These are phyloP conservation scores for Botrytis fragariae DNA, from an alignment of 2,329 filamentous ascomycete genomes.

Conservation along the genomic window DNA sequence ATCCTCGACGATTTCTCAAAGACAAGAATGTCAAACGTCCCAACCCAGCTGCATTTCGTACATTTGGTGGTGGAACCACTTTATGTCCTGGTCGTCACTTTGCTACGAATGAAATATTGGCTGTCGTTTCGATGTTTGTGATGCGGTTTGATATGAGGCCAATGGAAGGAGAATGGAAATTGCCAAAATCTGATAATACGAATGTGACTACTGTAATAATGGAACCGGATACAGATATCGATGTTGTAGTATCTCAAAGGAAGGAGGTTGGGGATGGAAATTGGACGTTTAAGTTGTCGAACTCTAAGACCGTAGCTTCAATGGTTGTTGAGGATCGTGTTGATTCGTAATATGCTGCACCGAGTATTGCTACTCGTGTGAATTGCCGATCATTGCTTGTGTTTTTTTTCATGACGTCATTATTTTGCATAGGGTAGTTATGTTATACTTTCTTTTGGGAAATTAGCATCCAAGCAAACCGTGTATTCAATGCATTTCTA, in stretches of 20 bases:
- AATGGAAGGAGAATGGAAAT: neutral
- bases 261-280: neutral
- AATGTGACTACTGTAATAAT: conserved; percentile 9
- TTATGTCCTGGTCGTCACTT: conserved; percentile 42
- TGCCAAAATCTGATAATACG: neutral
- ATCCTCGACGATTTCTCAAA: conserved; percentile 38
- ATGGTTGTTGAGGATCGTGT: conserved; percentile 9
- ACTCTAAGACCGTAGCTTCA: neutral
- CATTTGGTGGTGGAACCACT: conserved; percentile 38
- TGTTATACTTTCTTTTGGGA: neutral
- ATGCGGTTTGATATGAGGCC: conserved; percentile 36
- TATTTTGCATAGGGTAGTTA: neutral
- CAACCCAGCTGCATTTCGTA: conserved; percentile 37
- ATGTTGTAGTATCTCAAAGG: conserved; percentile 22
- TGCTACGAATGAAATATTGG: conserved; percentile 39
- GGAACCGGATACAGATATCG: conserved; percentile 18
- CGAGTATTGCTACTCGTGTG: neutral
- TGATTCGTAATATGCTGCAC: neutral
- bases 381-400: neutral
- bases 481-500: neutral
- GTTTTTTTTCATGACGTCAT: neutral
- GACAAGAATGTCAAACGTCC: conserved; percentile 22
- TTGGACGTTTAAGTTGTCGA: conserved; percentile 1
- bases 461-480: neutral
- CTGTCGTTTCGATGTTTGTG: conserved; percentile 38